A percentile compares a stretch with the other conserved stretches of the same genome.
Conservation (phyloP, 129 eudicot species). For the Centrapalus pauciflorus region DNA sequence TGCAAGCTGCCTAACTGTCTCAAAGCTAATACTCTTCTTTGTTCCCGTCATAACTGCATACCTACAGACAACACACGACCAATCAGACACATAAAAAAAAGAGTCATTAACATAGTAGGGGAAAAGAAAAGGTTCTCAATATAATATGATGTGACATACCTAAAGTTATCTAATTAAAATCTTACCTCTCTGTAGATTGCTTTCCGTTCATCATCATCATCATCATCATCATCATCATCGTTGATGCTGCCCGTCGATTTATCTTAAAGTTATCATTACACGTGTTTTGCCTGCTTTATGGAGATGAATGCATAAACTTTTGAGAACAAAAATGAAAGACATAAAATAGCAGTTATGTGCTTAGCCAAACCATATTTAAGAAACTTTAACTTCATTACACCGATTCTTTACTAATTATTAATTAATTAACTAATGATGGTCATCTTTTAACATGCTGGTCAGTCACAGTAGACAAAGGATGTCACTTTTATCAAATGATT, state of each 20-base stretch:
- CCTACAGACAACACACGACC: constrained; percentile 25
- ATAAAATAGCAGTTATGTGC: no score
- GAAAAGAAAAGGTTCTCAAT: not conserved
- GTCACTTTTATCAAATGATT: no score
- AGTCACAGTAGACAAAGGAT: no score
- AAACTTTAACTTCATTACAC: no score
- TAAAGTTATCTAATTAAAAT: not conserved
- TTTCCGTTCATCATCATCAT: constrained; percentile 24
- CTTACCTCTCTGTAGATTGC: constrained; percentile 23
- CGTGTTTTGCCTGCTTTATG: not conserved
- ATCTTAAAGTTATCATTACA: constrained; percentile 6
- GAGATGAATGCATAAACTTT: no score
- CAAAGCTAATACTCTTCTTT: constrained; percentile 84
- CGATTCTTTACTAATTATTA: no score
- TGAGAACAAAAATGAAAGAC: no score
- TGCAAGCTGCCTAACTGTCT: constrained; percentile 69
- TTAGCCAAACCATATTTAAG: no score
- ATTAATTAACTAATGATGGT: no score
- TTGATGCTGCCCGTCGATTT: constrained; percentile 10
- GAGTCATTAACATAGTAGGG: not conserved
- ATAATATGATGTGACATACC: not conserved
- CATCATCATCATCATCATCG: no score
- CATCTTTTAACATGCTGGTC: no score
- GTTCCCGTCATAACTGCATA: constrained; percentile 88
- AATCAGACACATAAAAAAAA: not conserved